Conservation (phyloP, 2,329 filamentous ascomycete genomes). For the Venturia oleaginea region DNA sequence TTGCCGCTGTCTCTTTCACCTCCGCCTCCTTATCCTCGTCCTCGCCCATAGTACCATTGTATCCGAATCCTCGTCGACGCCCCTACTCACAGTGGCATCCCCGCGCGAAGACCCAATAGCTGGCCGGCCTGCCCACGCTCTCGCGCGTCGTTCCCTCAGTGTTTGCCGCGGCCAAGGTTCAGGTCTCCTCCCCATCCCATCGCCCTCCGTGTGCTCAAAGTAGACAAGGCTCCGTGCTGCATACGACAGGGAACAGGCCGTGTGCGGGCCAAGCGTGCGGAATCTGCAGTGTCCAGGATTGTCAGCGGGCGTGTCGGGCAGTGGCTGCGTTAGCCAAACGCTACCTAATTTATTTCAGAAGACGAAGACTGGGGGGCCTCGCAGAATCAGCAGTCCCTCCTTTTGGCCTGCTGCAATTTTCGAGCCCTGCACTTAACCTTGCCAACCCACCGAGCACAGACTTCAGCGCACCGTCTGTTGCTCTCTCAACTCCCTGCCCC, state of each 20-base stretch:
- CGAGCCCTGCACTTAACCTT: slow-evolving; percentile 1
- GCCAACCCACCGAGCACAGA: slow-evolving; percentile 3
- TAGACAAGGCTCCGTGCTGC: slow-evolving; percentile 6
- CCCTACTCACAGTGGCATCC: neutral
- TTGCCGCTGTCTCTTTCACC: slow-evolving; percentile 5
- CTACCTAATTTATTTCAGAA: slow-evolving; percentile 13
- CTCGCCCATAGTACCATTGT: neutral
- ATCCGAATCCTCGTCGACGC: neutral
- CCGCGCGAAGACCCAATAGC: neutral
- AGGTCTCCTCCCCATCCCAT: neutral
- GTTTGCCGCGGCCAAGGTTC: neutral
- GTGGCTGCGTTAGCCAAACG: slow-evolving; percentile 13
- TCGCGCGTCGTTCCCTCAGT: neutral
- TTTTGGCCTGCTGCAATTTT: neutral
- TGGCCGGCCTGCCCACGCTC: neutral
- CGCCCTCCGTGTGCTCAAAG: slow-evolving; percentile 2
- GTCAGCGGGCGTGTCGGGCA: slow-evolving; percentile 1
- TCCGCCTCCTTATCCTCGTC: slow-evolving; percentile 5
- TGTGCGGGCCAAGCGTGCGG: slow-evolving; percentile 5
- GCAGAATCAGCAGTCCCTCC: neutral
- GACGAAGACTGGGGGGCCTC: slow-evolving; percentile 12
- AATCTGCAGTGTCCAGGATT: slow-evolving; percentile 7
- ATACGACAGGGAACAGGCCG: neutral
- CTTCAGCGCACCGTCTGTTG: neutral
- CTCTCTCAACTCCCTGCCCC: neutral